Percentiles rank a stretch among this genome's conserved stretches.
These are phyloP conservation scores for Lentinula edodes DNA, from an alignment of 768 basidiomycete genomes.

Conservation along the genomic window DNA sequence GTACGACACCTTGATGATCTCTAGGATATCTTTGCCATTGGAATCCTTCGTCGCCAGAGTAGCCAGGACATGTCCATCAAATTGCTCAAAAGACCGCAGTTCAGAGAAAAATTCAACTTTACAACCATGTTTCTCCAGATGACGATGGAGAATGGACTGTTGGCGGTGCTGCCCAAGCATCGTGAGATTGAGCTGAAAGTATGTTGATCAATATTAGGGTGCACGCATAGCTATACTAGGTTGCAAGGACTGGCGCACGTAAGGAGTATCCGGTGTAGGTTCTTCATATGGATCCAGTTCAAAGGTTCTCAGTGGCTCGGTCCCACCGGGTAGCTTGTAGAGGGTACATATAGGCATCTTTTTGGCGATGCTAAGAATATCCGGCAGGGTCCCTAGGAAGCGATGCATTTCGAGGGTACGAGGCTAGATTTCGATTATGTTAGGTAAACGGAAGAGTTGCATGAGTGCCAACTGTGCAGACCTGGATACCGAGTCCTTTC, in stretches of 20 bases:
- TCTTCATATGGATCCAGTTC: conserved; percentile 7
- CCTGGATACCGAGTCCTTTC: conserved; percentile 7
- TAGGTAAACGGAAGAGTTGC: too few species aligned
- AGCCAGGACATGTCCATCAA: conserved; percentile 17
- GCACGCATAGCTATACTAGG: too few species aligned
- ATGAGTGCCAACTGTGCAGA: background rate
- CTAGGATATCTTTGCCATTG: background rate
- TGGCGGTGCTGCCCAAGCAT: conserved; percentile 9
- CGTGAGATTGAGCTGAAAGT: background rate
- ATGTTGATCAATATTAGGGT: too few species aligned
- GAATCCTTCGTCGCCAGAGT: conserved; percentile 8
- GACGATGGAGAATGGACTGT: conserved; percentile 14
- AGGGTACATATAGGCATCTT: background rate
- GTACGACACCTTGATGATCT: conserved; percentile 1
- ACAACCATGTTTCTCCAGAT: conserved; percentile 10
- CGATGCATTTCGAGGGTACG: conserved; percentile 19
- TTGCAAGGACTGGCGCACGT: conserved; percentile 10
- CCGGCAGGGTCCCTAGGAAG: conserved; percentile 18
- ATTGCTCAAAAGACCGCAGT: conserved; percentile 22
- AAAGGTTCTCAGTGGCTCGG: conserved; percentile 6
- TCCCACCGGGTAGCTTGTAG: background rate
- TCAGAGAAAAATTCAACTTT: conserved; percentile 21
- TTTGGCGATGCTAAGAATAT: conserved; percentile 10
- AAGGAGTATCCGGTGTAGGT: conserved; percentile 20
- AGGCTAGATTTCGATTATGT: background rate